Conservation (phyloP, 805 yeast genomes). For the Starmera quercuum region DNA sequence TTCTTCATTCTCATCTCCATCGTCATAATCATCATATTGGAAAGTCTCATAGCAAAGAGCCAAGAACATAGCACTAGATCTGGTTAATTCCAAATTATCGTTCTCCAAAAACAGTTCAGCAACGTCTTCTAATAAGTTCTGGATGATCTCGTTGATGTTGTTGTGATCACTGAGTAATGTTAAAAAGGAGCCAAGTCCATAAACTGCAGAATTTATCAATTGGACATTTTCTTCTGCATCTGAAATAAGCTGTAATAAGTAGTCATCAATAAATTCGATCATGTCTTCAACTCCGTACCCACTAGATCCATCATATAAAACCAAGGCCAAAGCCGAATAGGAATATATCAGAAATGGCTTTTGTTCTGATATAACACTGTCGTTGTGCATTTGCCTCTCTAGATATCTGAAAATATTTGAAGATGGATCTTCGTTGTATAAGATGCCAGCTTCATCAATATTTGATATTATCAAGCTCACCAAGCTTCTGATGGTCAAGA, state of each 20-base stretch:
- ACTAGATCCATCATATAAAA: conserved; percentile 18
- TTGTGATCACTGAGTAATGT: conserved; percentile 9
- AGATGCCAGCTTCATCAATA: conserved; percentile 14
- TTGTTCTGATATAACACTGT: conserved; percentile 6
- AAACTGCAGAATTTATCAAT: conserved; percentile 12
- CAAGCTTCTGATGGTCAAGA: conserved; percentile 9
- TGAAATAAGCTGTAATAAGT: conserved; percentile 6
- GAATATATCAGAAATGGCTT: conserved; percentile 16
- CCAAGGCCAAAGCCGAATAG: conserved; percentile 13
- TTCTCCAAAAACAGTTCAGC: conserved; percentile 11
- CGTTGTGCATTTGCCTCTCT: conserved; percentile 13
- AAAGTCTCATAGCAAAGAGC: conserved; percentile 19
- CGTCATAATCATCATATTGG: conserved; percentile 32
- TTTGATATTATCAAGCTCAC: conserved; percentile 17
- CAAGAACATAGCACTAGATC: conserved; percentile 18
- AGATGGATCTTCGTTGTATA: conserved; percentile 10
- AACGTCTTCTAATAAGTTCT: conserved; percentile 14
- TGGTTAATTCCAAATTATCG: conserved; percentile 13
- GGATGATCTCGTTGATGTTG: conserved; percentile 4
- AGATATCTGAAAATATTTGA: conserved; percentile 9
- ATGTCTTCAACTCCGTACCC: conserved; percentile 19
- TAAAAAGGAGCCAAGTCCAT: conserved; percentile 17
- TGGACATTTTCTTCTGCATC: conserved; percentile 7
- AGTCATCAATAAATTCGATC: conserved; percentile 11
- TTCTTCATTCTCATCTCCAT: conserved; percentile 33